Evolutionary conservation across 106 monocot genomes (phyloP), one percentile per base, ranked within the genome.

Genomic region (Ottelia alismoides): DNA sequence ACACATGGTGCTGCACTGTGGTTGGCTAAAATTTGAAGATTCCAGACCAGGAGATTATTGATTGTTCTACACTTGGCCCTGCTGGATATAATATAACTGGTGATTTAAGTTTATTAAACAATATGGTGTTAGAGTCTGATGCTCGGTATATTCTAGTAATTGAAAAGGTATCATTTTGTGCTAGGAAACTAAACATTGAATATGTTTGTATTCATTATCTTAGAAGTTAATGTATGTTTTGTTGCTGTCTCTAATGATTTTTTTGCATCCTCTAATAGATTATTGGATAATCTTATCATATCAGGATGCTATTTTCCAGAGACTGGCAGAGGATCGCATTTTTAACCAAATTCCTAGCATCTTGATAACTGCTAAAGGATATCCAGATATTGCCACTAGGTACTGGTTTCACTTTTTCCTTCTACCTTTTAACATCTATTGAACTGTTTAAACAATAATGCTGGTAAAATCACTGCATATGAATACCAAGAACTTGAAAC

Each of bases 241-340:
- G n/a, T n/a, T n/a, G n/a, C n/a, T 51, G 12, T 51, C 24, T 27
- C 24, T 46, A 43, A 7, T 43, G 40, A 16, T 43, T 43, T 43
- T 43, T 43, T 43, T 16, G 6, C 16, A 45, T 46, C 14, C 23
- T 45, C 14, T 25, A 46, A 19, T 47, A 20, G 55, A 18, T 20
- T 63, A 52, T 17, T 51, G 63, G 23, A 30, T 53, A 19, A 24
- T 2, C 18, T 4, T 24, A 53, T 25, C 0, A 24, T 53, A 30
- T 28, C 72, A 98, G 96, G 96, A 98, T 74, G 96, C 89, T 0
- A 79, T 98, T 64, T 98, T 98, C 62, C 96, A 98, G 46, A 81
- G 96, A 60, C 61, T 98, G 54, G 78, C 84, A 18, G 96, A 89
- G 67, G 89, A 98, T 54, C 69, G 68, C 18, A 66, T 98, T 16